These are phyloP conservation scores for Alternaria infectoria DNA, from an alignment of 2,329 filamentous ascomycete species.

Conservation along the genomic window DNA sequence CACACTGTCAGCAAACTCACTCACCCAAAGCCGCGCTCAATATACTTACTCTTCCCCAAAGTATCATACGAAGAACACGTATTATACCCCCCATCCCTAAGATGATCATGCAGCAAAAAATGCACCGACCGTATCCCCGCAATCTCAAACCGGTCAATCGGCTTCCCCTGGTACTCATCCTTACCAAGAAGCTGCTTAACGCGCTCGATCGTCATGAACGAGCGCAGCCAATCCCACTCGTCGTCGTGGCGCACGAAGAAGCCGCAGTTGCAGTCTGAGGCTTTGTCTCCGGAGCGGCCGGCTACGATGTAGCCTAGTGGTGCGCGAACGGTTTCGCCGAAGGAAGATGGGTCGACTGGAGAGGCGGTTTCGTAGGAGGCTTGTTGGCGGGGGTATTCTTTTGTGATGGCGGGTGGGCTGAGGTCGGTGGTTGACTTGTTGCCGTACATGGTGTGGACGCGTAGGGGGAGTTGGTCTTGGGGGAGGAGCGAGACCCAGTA, in stretches of 20 bases:
- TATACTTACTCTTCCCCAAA: slow-evolving; percentile 12
- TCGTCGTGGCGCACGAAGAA: slow-evolving; percentile 44
- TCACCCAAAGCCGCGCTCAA: no score
- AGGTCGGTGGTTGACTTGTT: slow-evolving; percentile 6
- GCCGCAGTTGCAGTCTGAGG: slow-evolving; percentile 45
- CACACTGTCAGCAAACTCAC: no score
- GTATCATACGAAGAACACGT: slow-evolving; percentile 7
- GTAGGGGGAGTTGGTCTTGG: slow-evolving; percentile 25
- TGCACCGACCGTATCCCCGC: slow-evolving; percentile 34
- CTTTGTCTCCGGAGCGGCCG: slow-evolving; percentile 51
- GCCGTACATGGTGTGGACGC: slow-evolving; percentile 24
- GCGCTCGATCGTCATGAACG: slow-evolving; percentile 32
- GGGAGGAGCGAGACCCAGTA: slow-evolving; percentile 35
- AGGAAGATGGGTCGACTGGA: slow-evolving; percentile 8
- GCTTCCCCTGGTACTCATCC: slow-evolving; percentile 31
- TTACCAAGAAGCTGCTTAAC: slow-evolving; percentile 37
- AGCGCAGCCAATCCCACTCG: slow-evolving; percentile 43
- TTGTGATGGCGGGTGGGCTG: slow-evolving; percentile 20
- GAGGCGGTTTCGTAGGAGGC: slow-evolving; percentile 39
- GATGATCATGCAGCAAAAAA: slow-evolving; percentile 54
- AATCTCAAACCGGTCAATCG: slow-evolving; percentile 16
- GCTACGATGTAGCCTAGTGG: slow-evolving; percentile 54
- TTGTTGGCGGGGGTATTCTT: slow-evolving; percentile 26
- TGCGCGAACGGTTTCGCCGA: slow-evolving; percentile 36
- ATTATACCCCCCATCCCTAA: slow-evolving; percentile 46